Evolutionary conservation across 2,329 filamentous ascomycete genomes (phyloP), one percentile per base, ranked within the genome.

Genomic region (Aspergillus fumigatiaffinis): DNA sequence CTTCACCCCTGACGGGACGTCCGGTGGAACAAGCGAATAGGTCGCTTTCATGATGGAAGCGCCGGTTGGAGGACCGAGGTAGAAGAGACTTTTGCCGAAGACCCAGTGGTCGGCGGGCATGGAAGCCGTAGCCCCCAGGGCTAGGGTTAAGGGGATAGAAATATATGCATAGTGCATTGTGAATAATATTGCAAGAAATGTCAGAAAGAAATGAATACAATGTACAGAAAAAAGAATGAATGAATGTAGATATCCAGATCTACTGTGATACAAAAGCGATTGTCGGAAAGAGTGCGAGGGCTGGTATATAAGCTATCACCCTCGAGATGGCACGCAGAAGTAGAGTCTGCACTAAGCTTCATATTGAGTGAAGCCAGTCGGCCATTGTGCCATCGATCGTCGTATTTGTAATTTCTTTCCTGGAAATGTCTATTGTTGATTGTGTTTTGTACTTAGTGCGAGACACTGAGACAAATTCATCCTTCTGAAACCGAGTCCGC

Each of bases 41-140:
- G 62, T 63, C 1, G 62, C 62, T 50, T 59, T 63, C 50, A 58
- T 61, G 35, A 63, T 63, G 49, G 55, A 52, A n/a, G 60, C 52
- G 46, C 55, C 56, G 3, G 60, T 56, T 1, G 60, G 56, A 28
- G 62, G 62, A 2, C 62, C 62, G 26, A 59, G 55, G 51, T 63
- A 63, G 58, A 63, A 63, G 12, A 32, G 29, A 4, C 60, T 59
- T 50, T 61, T 59, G 20, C 62, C 62, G 17, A 63, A 61, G 2
- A 57, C 53, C 56, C 58, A 63, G 21, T 53, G 55, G 54, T 63
- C 62, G 42, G 52, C 42, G 10, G 52, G 50, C 7, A 50, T 46
- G 38, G 58, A 60, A 23, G 62, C 60, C 14, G 58, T 55, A 32
- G 12, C 29, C 29, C 29, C 29, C 29, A 32, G 29, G 29, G 29